Conservation (phyloP, 164 flowering plant genomes). For the Cinnamomum chago region DNA sequence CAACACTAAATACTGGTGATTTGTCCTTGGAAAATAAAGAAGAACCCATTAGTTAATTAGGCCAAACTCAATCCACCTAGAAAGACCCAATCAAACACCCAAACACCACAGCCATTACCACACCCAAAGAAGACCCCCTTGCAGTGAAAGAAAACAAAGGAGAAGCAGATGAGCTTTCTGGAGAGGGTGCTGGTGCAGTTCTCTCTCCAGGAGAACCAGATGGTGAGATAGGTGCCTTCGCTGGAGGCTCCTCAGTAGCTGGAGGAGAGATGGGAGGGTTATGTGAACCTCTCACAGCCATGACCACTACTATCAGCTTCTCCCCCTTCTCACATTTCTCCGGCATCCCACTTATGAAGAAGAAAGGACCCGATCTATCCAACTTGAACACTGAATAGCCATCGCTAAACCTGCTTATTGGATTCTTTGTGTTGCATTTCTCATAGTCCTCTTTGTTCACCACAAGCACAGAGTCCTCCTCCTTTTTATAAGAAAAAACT, state of each 20-base stretch:
- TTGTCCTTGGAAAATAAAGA: too few species aligned
- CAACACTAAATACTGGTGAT: too few species aligned
- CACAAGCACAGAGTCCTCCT: constrained; percentile 49
- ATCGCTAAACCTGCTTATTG: constrained; percentile 29
- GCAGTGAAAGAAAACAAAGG: neutral
- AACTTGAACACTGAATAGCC: constrained; percentile 42
- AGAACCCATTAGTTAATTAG: too few species aligned
- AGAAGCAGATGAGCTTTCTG: neutral
- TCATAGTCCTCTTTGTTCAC: constrained; percentile 53
- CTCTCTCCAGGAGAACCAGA: neutral
- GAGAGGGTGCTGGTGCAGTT: neutral
- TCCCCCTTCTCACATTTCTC: constrained; percentile 45
- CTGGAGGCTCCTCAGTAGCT: constrained; percentile 5
- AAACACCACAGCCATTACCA: neutral
- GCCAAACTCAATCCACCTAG: too few species aligned
- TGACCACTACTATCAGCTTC: constrained; percentile 43
- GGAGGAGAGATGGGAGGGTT: neutral
- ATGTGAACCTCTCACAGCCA: constrained; percentile 25
- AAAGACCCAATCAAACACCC: neutral
- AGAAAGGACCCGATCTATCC: constrained; percentile 50
- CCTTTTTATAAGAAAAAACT: constrained; percentile 61
- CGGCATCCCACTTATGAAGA: constrained; percentile 47
- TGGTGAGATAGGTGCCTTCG: neutral
- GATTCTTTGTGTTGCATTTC: constrained; percentile 47
- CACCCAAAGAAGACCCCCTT: neutral